Conservation (phyloP, 108 stramenopile species). For the Skeletonema marinoi region DNA sequence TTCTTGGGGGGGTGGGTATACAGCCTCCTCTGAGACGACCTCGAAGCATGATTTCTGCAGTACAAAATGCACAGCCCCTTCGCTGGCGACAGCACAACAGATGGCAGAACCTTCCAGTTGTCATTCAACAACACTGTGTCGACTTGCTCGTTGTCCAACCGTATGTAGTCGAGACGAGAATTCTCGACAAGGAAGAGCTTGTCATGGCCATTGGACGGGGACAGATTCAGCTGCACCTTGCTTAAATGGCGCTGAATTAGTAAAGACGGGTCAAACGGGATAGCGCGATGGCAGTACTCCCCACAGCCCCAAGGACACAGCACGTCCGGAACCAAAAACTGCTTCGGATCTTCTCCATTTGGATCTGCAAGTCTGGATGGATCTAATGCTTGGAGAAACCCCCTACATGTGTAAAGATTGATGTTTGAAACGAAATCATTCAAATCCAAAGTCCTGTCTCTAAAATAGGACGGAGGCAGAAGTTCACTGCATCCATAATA, state of each 20-base stretch:
- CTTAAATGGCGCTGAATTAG: background rate
- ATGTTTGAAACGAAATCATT: background rate
- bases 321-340: background rate
- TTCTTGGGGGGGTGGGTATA: background rate
- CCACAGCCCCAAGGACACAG: constrained; percentile 3
- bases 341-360: background rate
- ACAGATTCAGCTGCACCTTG: constrained; percentile 1
- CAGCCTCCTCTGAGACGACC: background rate
- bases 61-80: background rate
- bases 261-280: background rate
- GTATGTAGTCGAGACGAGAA: background rate
- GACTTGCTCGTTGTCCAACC: background rate
- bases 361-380: background rate
- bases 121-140: background rate
- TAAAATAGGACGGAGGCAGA: background rate
- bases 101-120: background rate
- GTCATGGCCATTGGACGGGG: background rate
- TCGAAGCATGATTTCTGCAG: background rate
- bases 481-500: background rate
- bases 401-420: background rate
- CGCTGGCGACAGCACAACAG: background rate
- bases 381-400: background rate
- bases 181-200: background rate
- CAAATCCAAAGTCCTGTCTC: background rate
- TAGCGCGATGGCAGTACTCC: background rate